Evolutionary conservation across 2,329 filamentous ascomycete genomes (phyloP).

Genomic region (Ophiostoma angusticollis): DNA sequence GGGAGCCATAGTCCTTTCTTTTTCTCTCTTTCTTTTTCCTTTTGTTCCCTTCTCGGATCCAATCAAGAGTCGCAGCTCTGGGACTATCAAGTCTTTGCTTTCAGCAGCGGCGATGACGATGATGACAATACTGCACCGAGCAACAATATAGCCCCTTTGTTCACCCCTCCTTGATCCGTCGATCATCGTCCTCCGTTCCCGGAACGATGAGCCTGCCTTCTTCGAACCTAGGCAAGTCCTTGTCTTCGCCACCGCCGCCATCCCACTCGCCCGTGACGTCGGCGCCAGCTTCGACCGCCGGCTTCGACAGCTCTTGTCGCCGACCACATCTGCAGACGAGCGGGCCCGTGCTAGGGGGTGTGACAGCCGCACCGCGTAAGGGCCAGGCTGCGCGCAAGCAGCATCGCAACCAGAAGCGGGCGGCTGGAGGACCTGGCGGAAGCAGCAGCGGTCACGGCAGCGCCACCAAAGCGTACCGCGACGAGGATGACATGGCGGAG

Average conservation of each 20-base stretch:
- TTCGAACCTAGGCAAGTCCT: slow-evolving; percentile 37
- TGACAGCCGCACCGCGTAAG: slow-evolving; percentile 49
- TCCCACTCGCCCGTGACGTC: slow-evolving; percentile 29
- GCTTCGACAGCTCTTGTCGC: slow-evolving; percentile 38
- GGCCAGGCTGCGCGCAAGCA: slow-evolving; percentile 66
- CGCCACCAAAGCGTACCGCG: slow-evolving; percentile 24
- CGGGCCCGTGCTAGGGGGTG: slow-evolving; percentile 13
- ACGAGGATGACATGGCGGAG: slow-evolving; percentile 84
- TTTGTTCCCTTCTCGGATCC: neutral
- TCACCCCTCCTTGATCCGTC: neutral
- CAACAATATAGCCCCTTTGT: no score
- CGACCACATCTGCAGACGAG: slow-evolving; percentile 27
- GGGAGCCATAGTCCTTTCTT: neutral
- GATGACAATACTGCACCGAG: neutral
- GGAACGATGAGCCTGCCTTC: slow-evolving; percentile 23
- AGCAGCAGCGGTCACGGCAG: neutral
- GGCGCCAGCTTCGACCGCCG: slow-evolving; percentile 29
- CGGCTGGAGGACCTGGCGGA: slow-evolving; percentile 24
- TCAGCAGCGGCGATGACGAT: slow-evolving; percentile 6
- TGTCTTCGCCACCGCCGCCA: slow-evolving; percentile 27
- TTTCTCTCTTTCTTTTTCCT: neutral
- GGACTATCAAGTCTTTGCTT: no score
- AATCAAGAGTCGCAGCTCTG: no score
- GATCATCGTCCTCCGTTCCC: neutral
- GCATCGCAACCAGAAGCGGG: slow-evolving; percentile 69